These are phyloP conservation scores for Calocybe cyanea DNA, from an alignment of 768 basidiomycete species.

Conservation along the genomic window DNA sequence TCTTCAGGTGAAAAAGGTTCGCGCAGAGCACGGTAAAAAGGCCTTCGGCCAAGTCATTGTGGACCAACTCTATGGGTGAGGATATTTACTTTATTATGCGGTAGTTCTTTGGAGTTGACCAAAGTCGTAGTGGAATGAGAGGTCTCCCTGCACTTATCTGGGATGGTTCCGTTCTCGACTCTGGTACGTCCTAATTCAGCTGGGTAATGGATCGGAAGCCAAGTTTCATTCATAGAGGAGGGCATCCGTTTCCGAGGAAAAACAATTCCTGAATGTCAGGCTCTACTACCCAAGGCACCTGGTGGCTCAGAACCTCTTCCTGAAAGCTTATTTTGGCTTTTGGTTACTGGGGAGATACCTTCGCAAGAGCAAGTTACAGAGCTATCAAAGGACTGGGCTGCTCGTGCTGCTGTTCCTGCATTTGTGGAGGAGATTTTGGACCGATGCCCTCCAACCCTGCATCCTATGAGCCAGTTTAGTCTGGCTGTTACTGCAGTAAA, in stretches of 20 bases:
- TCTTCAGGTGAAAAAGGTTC: constrained; percentile 73
- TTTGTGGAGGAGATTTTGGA: constrained; percentile 98
- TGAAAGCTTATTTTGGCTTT: constrained; percentile 93
- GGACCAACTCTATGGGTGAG: constrained; percentile 86
- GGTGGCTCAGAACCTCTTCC: constrained; percentile 89
- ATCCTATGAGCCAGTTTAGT: constrained; percentile 99
- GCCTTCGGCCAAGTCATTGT: constrained; percentile 88
- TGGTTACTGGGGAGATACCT: constrained; percentile 93
- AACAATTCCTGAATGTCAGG: constrained; percentile 88
- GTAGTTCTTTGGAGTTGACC: background rate
- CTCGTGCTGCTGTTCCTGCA: constrained; percentile 83
- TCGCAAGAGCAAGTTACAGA: constrained; percentile 83
- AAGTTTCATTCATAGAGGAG: constrained; percentile 57
- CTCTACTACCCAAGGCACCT: constrained; percentile 83
- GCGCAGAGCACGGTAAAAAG: constrained; percentile 88
- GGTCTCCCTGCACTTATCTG: constrained; percentile 93
- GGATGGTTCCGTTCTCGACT: constrained; percentile 97
- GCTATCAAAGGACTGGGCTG: constrained; percentile 93
- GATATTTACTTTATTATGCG: background rate
- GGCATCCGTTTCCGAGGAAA: constrained; percentile 98
- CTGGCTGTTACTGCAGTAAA: constrained; percentile 89
- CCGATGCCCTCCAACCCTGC: constrained; percentile 87
- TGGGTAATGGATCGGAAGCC: background rate
- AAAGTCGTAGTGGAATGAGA: constrained; percentile 86
- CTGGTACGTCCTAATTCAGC: constrained; percentile 46